These are phyloP conservation scores for Ceratobasidium sp. DNA, from an alignment of 1,284 basidiomycete species.

Conservation along the genomic window DNA sequence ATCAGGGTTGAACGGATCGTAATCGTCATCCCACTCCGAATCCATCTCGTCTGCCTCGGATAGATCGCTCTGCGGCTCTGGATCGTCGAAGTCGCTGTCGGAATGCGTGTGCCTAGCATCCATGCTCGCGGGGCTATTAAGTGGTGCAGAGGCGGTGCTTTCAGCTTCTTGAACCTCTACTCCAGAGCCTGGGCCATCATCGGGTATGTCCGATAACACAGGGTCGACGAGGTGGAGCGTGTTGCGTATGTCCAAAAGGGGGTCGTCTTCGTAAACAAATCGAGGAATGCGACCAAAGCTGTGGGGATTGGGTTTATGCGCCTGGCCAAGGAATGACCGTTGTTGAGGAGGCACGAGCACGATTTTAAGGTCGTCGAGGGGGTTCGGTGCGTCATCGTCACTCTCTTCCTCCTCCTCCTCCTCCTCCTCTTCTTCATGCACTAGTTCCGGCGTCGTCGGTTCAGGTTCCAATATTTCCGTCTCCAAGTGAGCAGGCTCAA, in stretches of 20 bases:
- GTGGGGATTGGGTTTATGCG: slow-evolving; percentile 20
- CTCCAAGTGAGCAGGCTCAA: background rate
- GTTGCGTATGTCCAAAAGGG: slow-evolving; percentile 32
- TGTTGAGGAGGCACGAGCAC: slow-evolving; percentile 38
- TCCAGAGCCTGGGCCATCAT: background rate
- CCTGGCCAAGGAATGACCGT: slow-evolving; percentile 25
- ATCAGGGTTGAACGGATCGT: slow-evolving; percentile 19
- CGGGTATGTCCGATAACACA: background rate
- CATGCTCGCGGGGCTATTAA: background rate
- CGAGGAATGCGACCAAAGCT: slow-evolving; percentile 35
- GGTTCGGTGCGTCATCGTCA: background rate
- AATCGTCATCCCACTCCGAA: slow-evolving; percentile 41
- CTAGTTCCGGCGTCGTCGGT: background rate
- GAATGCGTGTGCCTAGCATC: background rate
- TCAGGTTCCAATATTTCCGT: background rate
- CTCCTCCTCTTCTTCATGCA: background rate
- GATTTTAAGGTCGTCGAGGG: slow-evolving; percentile 31
- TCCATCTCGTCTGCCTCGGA: background rate
- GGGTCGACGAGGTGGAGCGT: background rate
- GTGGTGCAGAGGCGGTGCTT: slow-evolving; percentile 3
- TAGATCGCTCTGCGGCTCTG: background rate
- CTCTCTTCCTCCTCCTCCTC: slow-evolving; percentile 29
- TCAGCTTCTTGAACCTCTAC: background rate
- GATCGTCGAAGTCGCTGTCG: slow-evolving; percentile 11
- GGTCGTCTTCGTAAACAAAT: slow-evolving; percentile 40